phyloP scores from a whole-genome alignment of 2,329 filamentous ascomycete genomes.

The Neobulgaria alba region DNA sequence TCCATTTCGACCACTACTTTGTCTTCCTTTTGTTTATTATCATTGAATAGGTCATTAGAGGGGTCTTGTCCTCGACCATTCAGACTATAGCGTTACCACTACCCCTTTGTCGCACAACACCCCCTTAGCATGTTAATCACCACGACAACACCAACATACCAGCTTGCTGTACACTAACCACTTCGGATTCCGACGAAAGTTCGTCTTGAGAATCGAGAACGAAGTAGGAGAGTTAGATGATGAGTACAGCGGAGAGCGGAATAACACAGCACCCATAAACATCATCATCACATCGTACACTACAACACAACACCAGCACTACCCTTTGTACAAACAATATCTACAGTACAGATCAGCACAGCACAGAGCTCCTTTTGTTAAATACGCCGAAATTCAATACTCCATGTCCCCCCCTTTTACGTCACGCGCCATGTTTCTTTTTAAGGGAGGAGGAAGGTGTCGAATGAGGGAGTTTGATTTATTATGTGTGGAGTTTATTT shows the following conservation, averaged over 20 bases:
- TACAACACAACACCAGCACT: not conserved
- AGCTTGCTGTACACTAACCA: not conserved
- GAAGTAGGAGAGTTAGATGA: no score
- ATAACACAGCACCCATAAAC: not conserved
- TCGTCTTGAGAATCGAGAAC: not conserved
- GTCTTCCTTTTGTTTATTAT: not conserved
- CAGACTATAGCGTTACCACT: not conserved
- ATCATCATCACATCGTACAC: not conserved
- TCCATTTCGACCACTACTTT: not conserved
- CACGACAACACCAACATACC: no score
- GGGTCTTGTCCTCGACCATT: not conserved
- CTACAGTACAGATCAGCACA: no score
- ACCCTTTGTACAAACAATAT: not conserved
- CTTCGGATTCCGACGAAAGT: not conserved
- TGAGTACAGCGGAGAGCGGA: not conserved
- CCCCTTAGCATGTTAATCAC: not conserved
- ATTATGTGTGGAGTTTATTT: not conserved
- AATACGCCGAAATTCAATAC: not conserved
- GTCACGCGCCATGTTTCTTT: not conserved
- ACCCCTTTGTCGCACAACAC: not conserved
- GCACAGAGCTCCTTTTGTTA: constrained; percentile 7
- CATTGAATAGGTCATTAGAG: not conserved
- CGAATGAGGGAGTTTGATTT: not conserved
- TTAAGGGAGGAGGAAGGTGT: not conserved
- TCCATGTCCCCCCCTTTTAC: not conserved